Evolutionary conservation across 345 rosid genomes (phyloP).

Genomic region (Draba incana): DNA sequence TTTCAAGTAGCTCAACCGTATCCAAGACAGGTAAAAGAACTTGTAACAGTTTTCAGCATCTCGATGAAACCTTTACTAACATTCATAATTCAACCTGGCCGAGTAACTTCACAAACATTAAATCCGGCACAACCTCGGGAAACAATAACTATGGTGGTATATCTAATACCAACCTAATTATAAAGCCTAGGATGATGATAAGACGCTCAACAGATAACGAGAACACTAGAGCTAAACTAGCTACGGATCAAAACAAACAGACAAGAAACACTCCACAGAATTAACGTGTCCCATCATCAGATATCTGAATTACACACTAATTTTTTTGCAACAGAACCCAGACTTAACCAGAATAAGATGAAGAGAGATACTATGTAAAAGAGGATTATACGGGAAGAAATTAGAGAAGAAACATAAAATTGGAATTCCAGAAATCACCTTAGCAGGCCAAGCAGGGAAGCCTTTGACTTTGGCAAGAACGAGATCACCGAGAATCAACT

Average conservation of each 20-base stretch:
- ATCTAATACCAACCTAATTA: background rate
- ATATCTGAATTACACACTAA: background rate
- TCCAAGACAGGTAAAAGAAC: too few relatives aligned
- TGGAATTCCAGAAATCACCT: constrained; percentile 46
- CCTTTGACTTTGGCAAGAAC: constrained; percentile 99
- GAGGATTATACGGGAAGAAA: background rate
- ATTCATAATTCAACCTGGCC: constrained; percentile 1
- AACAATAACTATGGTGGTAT: background rate
- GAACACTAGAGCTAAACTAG: constrained; percentile 12
- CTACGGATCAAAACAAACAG: constrained; percentile 7
- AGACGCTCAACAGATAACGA: constrained; percentile 10
- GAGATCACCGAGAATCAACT: constrained; percentile 93
- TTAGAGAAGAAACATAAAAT: background rate
- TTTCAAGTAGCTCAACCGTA: too few relatives aligned
- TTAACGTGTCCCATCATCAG: constrained; percentile 9
- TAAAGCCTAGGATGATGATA: constrained; percentile 4
- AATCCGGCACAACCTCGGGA: background rate
- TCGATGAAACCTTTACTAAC: constrained; percentile 5
- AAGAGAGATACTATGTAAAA: background rate
- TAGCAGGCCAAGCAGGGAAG: constrained; percentile 98
- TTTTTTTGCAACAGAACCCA: background rate
- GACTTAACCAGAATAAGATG: background rate
- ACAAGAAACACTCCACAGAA: background rate
- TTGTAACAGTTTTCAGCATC: too few relatives aligned
- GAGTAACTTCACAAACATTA: constrained; percentile 5